Base-by-base conservation (phyloP, 371 early-diverging fungal genomes). In the Zopfochytrium polystomum region DNA sequence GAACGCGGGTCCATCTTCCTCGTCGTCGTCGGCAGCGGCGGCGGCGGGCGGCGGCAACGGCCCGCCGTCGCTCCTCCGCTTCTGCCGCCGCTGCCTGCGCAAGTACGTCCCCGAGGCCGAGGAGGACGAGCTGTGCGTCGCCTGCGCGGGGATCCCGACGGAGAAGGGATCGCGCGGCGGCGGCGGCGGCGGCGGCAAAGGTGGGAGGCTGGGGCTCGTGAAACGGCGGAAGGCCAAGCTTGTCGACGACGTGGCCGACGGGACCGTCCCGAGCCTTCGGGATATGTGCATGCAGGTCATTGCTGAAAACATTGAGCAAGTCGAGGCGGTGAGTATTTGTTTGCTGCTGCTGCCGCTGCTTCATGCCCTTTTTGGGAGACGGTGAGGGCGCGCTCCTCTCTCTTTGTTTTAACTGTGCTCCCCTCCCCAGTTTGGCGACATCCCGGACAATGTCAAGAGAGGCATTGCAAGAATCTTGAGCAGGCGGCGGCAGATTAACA, bases 401-500 rank as follows among this genome's bases (percentile, higher is more conserved):
- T n/a, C n/a, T n/a, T n/a, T n/a, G n/a, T n/a, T n/a, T n/a, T n/a
- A n/a, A n/a, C n/a, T n/a, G n/a, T n/a, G n/a, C n/a, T n/a, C n/a
- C n/a, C n/a, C 2, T 30, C 18, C 20, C 9, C 29, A 72, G 67
- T 83, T 94, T 68, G 92, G 92, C 23, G 88, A 89, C 48, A 85
- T 94, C 23, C 77, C 88, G 18, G 75, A 74, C 2, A 63, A 77
- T 22, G 86, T 82, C 58, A 73, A 88, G 77, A 80, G 85, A 60
- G 44, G 61, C 26, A 81, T 95, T 25, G 81, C 87, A 52, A 85
- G 81, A 53, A 91, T 95, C 55, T 84, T 95, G 31, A 78, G 87
- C 54, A 85, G 87, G 33, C 84, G 85, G 67, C 84, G 95, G 2
- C 71, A 79, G 31, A 67, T 95, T 35, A 83, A 78, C 31, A 70